These are phyloP conservation scores for Globisporangium abappressorium DNA, from an alignment of 352 stramenopile species.

Conservation along the genomic window DNA sequence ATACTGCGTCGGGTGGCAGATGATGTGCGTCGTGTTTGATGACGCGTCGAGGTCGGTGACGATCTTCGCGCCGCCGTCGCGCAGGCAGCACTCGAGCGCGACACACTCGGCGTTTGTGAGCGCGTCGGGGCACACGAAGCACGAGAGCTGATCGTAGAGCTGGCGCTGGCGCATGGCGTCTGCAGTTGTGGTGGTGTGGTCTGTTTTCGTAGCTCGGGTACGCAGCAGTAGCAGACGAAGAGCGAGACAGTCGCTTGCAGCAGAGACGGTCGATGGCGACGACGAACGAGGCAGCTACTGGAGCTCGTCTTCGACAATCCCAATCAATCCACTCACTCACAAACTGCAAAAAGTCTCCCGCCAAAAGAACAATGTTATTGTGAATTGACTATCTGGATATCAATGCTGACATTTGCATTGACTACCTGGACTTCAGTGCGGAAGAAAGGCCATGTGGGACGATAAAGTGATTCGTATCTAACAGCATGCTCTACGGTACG, in stretches of 20 bases:
- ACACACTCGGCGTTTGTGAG: constrained; percentile 35
- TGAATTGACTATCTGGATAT: background rate
- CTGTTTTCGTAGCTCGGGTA: background rate
- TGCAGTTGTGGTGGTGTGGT: background rate
- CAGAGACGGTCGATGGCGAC: background rate
- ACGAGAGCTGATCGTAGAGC: constrained; percentile 47
- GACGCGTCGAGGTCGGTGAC: constrained; percentile 24
- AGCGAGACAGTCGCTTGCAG: background rate
- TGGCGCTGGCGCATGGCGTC: constrained; percentile 35
- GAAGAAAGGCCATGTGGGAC: background rate
- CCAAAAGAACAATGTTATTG: background rate
- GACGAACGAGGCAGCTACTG: background rate
- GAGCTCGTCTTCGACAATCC: background rate
- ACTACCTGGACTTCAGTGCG: background rate
- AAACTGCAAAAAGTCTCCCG: background rate
- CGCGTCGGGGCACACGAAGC: constrained; percentile 51
- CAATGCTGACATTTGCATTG: background rate
- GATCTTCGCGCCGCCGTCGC: constrained; percentile 56
- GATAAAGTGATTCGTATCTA: constrained; percentile 2
- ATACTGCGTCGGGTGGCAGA: constrained; percentile 63
- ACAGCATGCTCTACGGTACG: background rate
- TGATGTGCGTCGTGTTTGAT: constrained; percentile 58
- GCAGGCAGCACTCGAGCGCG: constrained; percentile 57
- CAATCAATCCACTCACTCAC: background rate
- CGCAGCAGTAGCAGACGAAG: background rate